Evolutionary conservation across 768 basidiomycete genomes (phyloP).

Genomic region (Candolleomyces efflorescens): DNA sequence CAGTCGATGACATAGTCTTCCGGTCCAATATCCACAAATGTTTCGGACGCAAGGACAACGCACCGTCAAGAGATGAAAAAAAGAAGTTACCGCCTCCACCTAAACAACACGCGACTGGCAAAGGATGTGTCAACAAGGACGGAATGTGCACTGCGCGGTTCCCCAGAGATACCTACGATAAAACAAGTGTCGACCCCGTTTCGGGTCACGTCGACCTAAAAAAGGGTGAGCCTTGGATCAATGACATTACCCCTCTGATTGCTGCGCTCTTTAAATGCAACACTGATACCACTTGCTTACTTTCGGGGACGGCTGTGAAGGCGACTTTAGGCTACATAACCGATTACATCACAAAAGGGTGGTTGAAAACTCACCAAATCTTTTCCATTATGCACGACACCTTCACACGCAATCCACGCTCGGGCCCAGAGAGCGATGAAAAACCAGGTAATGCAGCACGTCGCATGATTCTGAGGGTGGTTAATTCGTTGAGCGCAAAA

Average conservation of each 20-base stretch:
- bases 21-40: not conserved
- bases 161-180: not conserved
- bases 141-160: not conserved
- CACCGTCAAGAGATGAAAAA: too few relatives aligned
- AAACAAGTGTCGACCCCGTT: not conserved
- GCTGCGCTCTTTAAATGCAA: conserved; percentile 30
- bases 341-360: conserved; percentile 33
- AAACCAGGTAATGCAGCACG: not conserved
- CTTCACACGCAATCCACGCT: conserved; percentile 20
- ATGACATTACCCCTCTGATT: conserved; percentile 19
- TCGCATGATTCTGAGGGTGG: conserved; percentile 15
- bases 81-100: not conserved
- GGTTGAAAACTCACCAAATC: conserved; percentile 27
- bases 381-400: conserved; percentile 28
- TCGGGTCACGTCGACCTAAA: not conserved
- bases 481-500: conserved; percentile 21
- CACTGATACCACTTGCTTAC: conserved; percentile 28
- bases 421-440: too few relatives aligned
- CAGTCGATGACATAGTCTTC: not conserved
- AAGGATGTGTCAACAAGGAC: not conserved
- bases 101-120: not conserved
- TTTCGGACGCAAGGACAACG: not conserved
- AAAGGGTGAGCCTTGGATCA: not conserved
- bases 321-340: conserved; percentile 28
- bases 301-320: conserved; percentile 33